phyloP scores from a whole-genome alignment of 257 asterid species.

The Jaltomata sinuosa region DNA sequence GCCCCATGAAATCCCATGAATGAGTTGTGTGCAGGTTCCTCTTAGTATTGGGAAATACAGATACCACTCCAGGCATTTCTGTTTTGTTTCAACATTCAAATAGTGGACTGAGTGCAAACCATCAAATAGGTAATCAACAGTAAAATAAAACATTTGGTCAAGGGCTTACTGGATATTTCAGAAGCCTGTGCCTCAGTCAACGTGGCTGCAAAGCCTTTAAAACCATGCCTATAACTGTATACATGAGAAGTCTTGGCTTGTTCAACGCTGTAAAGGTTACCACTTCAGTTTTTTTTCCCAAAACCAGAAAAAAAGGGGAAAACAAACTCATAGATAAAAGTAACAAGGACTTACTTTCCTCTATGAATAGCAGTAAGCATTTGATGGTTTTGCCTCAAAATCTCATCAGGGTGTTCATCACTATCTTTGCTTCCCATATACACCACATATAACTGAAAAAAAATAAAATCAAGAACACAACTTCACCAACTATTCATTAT shows the following conservation, averaged over 20 bases:
- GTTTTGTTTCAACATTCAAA: conserved; percentile 17
- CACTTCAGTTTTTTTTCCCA: conserved; percentile 3
- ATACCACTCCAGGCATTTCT: conserved; percentile 94
- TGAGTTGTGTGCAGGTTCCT: conserved; percentile 89
- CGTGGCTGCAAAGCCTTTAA: conserved; percentile 96
- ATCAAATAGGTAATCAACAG: not conserved
- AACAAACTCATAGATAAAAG: not conserved
- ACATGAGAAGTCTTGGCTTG: conserved; percentile 76
- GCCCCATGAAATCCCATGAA: conserved; percentile 99
- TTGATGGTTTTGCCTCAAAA: conserved; percentile 63
- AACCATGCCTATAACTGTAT: conserved; percentile 79
- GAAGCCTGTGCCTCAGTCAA: conserved; percentile 78
- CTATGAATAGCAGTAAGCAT: conserved; percentile 59
- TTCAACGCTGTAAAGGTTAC: conserved; percentile 48
- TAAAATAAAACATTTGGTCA: not conserved
- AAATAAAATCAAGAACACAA: not conserved
- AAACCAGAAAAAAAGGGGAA: not conserved
- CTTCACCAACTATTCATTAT: not conserved
- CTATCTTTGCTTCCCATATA: conserved; percentile 76
- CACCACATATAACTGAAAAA: conserved; percentile 73
- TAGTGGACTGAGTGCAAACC: not conserved
- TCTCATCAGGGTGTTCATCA: conserved; percentile 62
- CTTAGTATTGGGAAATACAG: conserved; percentile 77
- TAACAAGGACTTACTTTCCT: conserved; percentile 51
- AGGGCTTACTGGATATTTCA: conserved; percentile 52